A percentile compares a stretch with the other conserved stretches of the same genome.
Conservation (phyloP, 2,329 filamentous ascomycete genomes). For the Cladosporium austrohemisphaericum region DNA sequence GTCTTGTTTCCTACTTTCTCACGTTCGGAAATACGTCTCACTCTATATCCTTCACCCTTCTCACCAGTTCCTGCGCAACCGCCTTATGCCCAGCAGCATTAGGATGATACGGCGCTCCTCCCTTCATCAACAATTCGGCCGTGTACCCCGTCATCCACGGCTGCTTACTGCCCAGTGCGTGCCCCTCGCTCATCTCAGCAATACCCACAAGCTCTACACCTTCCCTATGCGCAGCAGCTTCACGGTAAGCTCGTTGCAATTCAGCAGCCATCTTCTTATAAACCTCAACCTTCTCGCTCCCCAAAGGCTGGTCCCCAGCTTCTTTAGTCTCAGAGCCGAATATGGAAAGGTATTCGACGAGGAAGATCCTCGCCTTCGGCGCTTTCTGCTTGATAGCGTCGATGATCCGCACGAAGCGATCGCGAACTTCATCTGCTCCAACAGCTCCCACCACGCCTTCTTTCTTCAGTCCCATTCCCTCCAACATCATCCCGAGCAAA, state of each 20-base stretch:
- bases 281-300: background rate
- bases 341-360: conserved; percentile 18
- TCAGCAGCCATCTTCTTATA: conserved; percentile 6
- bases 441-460: conserved; percentile 10
- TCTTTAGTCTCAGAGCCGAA: conserved; percentile 15
- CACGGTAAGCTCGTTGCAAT: conserved; percentile 13
- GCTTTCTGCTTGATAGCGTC: conserved; percentile 12
- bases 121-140: conserved; percentile 4
- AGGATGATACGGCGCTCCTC: conserved; percentile 17
- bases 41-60: conserved; percentile 3
- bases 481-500: conserved; percentile 1
- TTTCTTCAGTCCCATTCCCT: conserved; percentile 11
- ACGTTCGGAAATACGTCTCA: too few species aligned
- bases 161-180: conserved; percentile 15
- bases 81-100: conserved; percentile 17
- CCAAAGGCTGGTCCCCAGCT: conserved; percentile 10
- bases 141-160: conserved; percentile 18
- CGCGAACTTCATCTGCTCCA: conserved; percentile 5
- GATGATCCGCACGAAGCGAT: conserved; percentile 14
- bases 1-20: too few species aligned
- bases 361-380: conserved; percentile 16
- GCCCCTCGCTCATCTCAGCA: conserved; percentile 16
- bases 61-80: conserved; percentile 13
- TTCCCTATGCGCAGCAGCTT: conserved; percentile 5
- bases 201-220: conserved; percentile 16